These are phyloP conservation scores for Heterobasidion annosum DNA, from an alignment of 1,284 basidiomycete genomes.

Conservation along the genomic window DNA sequence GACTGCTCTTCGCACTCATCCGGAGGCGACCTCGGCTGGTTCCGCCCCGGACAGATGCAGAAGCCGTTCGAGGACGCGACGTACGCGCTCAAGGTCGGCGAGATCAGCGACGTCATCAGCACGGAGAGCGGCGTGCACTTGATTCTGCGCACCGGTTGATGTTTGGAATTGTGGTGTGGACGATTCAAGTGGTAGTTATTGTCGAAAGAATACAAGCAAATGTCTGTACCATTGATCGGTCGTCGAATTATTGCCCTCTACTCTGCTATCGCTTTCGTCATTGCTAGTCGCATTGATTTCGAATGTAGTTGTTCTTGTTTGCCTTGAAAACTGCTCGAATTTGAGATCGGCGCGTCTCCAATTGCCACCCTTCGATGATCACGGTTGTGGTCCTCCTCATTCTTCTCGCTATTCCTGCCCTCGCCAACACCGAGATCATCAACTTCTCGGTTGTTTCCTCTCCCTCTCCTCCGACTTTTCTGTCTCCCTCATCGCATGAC, in stretches of 20 bases:
- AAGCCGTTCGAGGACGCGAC: slow-evolving; percentile 94
- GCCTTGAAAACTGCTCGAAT: too few relatives aligned
- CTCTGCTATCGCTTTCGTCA: too few relatives aligned
- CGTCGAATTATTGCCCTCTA: too few relatives aligned
- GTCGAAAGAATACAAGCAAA: not conserved
- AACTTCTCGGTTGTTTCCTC: slow-evolving; percentile 33
- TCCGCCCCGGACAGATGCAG: slow-evolving; percentile 91
- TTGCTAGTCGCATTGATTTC: too few relatives aligned
- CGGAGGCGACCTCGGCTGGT: slow-evolving; percentile 83
- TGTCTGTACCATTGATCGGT: not conserved
- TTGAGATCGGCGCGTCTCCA: too few relatives aligned
- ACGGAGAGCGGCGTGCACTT: slow-evolving; percentile 97
- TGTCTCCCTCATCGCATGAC: slow-evolving; percentile 13
- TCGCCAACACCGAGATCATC: slow-evolving; percentile 58
- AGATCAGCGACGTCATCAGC: slow-evolving; percentile 82
- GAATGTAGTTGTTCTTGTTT: too few relatives aligned
- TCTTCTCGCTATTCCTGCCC: slow-evolving; percentile 6
- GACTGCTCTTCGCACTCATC: slow-evolving; percentile 83
- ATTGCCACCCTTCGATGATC: not conserved
- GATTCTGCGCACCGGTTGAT: slow-evolving; percentile 81
- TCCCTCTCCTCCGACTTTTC: not conserved
- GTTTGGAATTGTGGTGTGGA: not conserved
- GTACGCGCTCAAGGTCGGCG: slow-evolving; percentile 71
- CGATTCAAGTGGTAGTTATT: not conserved
- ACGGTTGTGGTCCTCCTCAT: not conserved